Base-by-base conservation (phyloP, 1,284 basidiomycete genomes). In the Lentinus polychrous region DNA sequence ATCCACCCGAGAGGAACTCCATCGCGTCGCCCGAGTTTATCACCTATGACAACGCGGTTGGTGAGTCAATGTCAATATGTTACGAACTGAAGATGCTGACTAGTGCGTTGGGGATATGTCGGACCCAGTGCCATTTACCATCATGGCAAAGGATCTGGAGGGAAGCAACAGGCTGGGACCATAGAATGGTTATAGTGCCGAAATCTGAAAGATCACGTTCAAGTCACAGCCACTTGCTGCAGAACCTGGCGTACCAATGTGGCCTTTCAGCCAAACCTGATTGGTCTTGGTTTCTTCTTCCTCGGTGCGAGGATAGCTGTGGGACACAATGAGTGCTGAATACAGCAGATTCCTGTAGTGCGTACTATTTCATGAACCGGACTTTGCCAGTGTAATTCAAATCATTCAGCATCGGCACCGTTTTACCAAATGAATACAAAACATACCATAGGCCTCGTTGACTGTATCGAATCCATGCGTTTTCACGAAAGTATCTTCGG, bases 261-360 rank as follows among this genome's bases (percentile, higher is more conserved):
- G 79, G 2, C 79, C 79, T 55, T 80, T 79, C 17, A 81, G 58
- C 78, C 76, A 81, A 15, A 81, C 74, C 33, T 75, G 68, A 41
- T 76, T 75, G 0, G 75, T 70, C 54, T 72, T 73, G 7, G 50
- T 47, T 50, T 80, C 78, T 35, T 81, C 79, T 4, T 78, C 76
- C 14, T 58, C 51, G 1, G 60, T 50, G 6, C 65, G 59, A 8
- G 66, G 66, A 50, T 62, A 57, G 48, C 66, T 67, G 15, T 11
- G n/a, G n/a, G n/a, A n/a, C n/a, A n/a, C n/a, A 31, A 15, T 6
- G 37, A n/a, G 18, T 20, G 31, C n/a, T 8, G 12, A 12, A 22
- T 12, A 36, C 3, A n/a, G 7, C 11, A 17, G 32, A 23, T 8
- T 3, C 38, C 18, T 8, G 33, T 2, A 7, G 3, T 7, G 49